Evolutionary conservation across 176 grass and related monocot species (phyloP).

Genomic region (Eleusine indica): DNA sequence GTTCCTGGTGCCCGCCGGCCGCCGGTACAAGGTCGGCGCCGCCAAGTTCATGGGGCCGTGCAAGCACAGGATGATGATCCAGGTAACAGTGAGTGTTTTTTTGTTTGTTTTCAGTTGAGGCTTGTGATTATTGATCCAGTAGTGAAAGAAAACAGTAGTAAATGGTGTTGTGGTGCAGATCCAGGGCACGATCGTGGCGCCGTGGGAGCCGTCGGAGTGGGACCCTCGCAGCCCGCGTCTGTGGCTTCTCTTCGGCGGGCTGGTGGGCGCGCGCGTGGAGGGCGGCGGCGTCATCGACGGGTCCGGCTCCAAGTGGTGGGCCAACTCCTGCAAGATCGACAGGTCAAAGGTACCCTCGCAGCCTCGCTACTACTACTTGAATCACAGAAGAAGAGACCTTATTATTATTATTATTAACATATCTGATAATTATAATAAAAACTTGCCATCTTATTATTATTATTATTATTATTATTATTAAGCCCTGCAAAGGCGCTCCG

Average conservation of each 20-base stretch:
- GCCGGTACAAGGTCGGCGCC: constrained; percentile 69
- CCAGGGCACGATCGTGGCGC: constrained; percentile 82
- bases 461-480: not conserved
- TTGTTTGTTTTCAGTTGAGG: not conserved
- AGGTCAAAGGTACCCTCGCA: constrained; percentile 51
- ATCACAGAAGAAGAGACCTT: no score
- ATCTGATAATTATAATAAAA: no score
- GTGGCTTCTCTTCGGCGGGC: constrained; percentile 77
- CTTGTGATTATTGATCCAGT: not conserved
- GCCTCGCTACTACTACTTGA: no score
- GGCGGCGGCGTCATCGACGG: constrained; percentile 91
- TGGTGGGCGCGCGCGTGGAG: constrained; percentile 67
- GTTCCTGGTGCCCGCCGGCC: constrained; percentile 63
- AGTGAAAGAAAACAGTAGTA: not conserved
- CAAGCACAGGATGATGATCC: constrained; percentile 56
- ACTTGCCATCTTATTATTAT: not conserved
- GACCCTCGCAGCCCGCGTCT: constrained; percentile 56
- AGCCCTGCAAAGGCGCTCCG: constrained; percentile 79
- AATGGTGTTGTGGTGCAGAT: constrained; percentile 37
- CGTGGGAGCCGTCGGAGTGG: constrained; percentile 75
- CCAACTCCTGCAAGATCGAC: constrained; percentile 91
- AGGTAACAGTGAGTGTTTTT: constrained; percentile 40
- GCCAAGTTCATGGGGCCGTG: constrained; percentile 72
- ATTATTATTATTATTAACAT: no score
- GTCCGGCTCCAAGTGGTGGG: constrained; percentile 96